These are phyloP conservation scores for Verticillium albo-atrum DNA, from an alignment of 2,329 filamentous ascomycete species.

Conservation along the genomic window DNA sequence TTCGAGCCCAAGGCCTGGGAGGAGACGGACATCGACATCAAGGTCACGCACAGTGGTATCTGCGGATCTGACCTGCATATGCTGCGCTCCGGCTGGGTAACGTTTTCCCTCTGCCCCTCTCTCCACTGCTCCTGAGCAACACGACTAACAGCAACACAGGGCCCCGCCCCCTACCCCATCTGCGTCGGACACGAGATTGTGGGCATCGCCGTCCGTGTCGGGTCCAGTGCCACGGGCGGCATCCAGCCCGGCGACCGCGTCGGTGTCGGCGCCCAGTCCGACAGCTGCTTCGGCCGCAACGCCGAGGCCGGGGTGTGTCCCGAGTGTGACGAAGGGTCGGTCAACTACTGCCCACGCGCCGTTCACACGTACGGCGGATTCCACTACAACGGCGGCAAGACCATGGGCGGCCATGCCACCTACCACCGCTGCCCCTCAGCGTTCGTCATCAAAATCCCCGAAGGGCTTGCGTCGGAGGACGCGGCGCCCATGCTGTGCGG, in stretches of 20 bases:
- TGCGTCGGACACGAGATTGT: conserved; percentile 35
- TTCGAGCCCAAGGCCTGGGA: conserved; percentile 62
- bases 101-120: conserved; percentile 9
- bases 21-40: conserved; percentile 62
- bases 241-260: conserved; percentile 55
- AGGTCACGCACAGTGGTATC: conserved; percentile 61
- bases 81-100: conserved; percentile 49
- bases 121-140: too few species aligned
- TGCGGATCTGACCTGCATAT: conserved; percentile 60
- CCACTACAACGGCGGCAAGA: conserved; percentile 25
- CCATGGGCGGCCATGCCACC: conserved; percentile 31
- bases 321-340: conserved; percentile 33
- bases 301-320: conserved; percentile 22
- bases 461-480: conserved; percentile 30
- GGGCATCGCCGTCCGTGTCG: conserved; percentile 37
- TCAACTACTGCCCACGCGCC: conserved; percentile 30
- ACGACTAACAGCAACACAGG: background rate
- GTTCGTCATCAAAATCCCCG: conserved; percentile 48
- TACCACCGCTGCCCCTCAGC: conserved; percentile 28
- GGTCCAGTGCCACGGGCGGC: conserved; percentile 32
- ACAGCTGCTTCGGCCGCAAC: conserved; percentile 37
- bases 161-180: conserved; percentile 12
- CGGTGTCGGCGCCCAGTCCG: conserved; percentile 53
- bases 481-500: conserved; percentile 66
- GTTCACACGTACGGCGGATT: conserved; percentile 43